phyloP scores from a whole-genome alignment of 2,329 filamentous ascomycete species.

The Blastomyces percursus region DNA sequence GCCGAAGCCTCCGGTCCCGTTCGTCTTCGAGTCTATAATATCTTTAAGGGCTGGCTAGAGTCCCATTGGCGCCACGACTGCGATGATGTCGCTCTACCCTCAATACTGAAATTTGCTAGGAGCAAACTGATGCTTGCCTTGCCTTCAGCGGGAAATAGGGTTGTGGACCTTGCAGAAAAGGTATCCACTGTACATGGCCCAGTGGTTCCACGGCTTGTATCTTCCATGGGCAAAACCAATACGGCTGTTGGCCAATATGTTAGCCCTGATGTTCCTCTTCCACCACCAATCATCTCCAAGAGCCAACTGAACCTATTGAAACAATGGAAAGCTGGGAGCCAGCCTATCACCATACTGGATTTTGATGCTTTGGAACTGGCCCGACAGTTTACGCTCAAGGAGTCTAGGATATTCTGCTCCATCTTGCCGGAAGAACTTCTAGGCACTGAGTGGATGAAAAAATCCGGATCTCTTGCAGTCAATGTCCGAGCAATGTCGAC shows the following conservation, averaged over 20 bases:
- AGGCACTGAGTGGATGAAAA: constrained; percentile 89
- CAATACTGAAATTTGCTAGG: constrained; percentile 72
- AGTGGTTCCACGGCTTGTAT: constrained; percentile 70
- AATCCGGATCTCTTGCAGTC: constrained; percentile 62
- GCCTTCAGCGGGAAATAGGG: constrained; percentile 66
- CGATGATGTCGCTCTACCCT: constrained; percentile 62
- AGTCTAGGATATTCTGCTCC: constrained; percentile 80
- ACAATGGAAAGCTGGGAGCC: constrained; percentile 63
- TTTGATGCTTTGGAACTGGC: constrained; percentile 87
- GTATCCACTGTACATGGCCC: constrained; percentile 62
- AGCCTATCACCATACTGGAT: constrained; percentile 64
- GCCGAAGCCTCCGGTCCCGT: constrained; percentile 67
- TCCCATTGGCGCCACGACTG: constrained; percentile 82
- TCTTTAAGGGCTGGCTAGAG: constrained; percentile 95
- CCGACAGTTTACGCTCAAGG: constrained; percentile 82
- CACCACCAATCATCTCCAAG: constrained; percentile 59
- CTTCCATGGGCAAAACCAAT: constrained; percentile 79
- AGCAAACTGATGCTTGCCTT: constrained; percentile 57
- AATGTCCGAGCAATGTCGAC: constrained; percentile 93
- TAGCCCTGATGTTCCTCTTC: constrained; percentile 59
- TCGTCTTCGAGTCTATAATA: constrained; percentile 83
- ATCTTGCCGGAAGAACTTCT: constrained; percentile 89
- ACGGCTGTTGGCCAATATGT: constrained; percentile 62
- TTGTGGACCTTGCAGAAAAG: constrained; percentile 67
- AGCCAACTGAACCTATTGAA: constrained; percentile 63